A percentile compares a stretch with the other conserved stretches of the same genome.
Evolutionary conservation across 1,139 yeast genomes (phyloP).

Genomic region (Diutina siamensis): DNA sequence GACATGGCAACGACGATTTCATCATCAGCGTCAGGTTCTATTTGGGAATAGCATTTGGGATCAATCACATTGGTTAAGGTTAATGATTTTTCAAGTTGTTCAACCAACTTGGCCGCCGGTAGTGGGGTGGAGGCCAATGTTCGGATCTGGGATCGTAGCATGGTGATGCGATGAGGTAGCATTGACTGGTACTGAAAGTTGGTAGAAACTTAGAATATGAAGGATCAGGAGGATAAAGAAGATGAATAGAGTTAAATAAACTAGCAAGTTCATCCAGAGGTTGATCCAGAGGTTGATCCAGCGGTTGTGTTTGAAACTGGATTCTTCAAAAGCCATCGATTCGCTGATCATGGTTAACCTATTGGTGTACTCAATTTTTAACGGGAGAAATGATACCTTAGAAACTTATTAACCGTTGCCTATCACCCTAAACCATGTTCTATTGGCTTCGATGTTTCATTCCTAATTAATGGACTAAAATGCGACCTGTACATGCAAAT

Average conservation of each 20-base stretch:
- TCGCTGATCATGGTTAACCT: not conserved
- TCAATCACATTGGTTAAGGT: not conserved
- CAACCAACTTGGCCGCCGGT: not conserved
- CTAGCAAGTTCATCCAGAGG: too few relatives aligned
- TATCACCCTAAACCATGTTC: too few relatives aligned
- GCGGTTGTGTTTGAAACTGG: too few relatives aligned
- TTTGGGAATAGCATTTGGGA: constrained; percentile 17
- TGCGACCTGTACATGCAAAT: not conserved
- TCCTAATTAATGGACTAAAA: too few relatives aligned
- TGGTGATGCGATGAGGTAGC: not conserved
- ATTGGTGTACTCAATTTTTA: too few relatives aligned
- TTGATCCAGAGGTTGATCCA: too few relatives aligned
- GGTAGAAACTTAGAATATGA: not conserved
- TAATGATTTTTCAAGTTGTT: not conserved
- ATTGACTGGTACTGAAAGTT: not conserved
- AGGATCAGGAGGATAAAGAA: too few relatives aligned
- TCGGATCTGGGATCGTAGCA: not conserved
- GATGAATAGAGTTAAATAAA: too few relatives aligned
- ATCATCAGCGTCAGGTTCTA: constrained; percentile 39
- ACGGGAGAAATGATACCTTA: too few relatives aligned
- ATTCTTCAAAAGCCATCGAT: too few relatives aligned
- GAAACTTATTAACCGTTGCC: too few relatives aligned
- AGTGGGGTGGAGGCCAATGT: not conserved
- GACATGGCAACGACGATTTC: constrained; percentile 83
- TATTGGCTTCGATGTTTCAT: too few relatives aligned